Evolutionary conservation across 306 rosid genomes (phyloP).

Genomic region (Amphicarpaea edgeworthii): DNA sequence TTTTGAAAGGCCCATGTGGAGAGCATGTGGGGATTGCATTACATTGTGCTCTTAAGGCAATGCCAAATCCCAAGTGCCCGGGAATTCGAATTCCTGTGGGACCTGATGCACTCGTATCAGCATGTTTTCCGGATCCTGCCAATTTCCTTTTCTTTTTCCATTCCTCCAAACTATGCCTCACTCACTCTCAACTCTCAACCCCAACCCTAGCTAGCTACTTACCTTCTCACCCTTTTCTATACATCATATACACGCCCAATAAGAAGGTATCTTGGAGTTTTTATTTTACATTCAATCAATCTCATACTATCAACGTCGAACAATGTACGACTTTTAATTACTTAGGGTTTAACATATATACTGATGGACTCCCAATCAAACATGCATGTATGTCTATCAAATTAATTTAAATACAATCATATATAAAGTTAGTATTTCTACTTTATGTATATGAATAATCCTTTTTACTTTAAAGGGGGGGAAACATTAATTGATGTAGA

Average conservation of each 20-base stretch:
- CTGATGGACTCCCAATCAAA: not conserved
- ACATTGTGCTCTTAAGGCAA: slow-evolving; percentile 48
- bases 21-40: slow-evolving; percentile 70
- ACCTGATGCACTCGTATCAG: slow-evolving; percentile 50
- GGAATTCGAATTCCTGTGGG: slow-evolving; percentile 64
- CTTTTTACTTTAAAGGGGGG: not conserved
- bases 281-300: too few species aligned
- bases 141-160: slow-evolving; percentile 34
- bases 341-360: not conserved
- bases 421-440: not conserved
- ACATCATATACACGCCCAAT: not conserved
- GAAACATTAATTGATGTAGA: slow-evolving; percentile 20
- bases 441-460: not conserved
- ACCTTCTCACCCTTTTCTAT: not conserved
- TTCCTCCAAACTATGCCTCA: slow-evolving; percentile 4
- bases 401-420: not conserved
- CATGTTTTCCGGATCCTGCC: slow-evolving; percentile 89
- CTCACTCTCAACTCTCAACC: slow-evolving; percentile 5
- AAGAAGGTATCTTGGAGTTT: too few species aligned
- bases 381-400: not conserved
- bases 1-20: slow-evolving; percentile 71
- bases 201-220: not conserved
- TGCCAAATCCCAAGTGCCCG: slow-evolving; percentile 61
- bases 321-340: too few species aligned
- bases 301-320: too few species aligned